phyloP scores from a whole-genome alignment of 306 rosid species.

The Citrullus amarus region DNA sequence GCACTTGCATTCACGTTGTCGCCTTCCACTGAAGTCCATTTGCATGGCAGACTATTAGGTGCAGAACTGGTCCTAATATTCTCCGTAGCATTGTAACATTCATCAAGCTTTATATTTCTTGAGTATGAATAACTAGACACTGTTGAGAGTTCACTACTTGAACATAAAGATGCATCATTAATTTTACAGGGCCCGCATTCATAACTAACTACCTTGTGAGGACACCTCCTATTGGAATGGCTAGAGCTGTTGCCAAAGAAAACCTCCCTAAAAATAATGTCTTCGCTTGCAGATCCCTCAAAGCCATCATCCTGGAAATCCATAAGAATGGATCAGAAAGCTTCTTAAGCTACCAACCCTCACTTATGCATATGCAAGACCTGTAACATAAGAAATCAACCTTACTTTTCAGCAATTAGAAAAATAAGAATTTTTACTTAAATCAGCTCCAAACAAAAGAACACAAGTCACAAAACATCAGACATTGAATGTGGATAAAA shows the following conservation, averaged over 20 bases:
- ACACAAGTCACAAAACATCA: background rate
- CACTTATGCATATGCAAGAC: conserved; percentile 9
- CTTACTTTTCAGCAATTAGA: background rate
- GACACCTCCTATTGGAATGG: conserved; percentile 34
- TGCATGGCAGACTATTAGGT: conserved; percentile 26
- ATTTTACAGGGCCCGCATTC: conserved; percentile 53
- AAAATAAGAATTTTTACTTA: background rate
- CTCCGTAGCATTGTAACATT: conserved; percentile 26
- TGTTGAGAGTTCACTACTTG: conserved; percentile 62
- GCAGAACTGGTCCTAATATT: conserved; percentile 30
- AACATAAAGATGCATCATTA: conserved; percentile 44
- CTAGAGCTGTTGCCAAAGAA: conserved; percentile 42
- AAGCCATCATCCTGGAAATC: conserved; percentile 60
- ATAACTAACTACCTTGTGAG: conserved; percentile 39
- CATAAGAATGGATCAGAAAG: conserved; percentile 16
- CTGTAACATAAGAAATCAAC: conserved; percentile 6
- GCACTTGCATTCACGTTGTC: conserved; percentile 37
- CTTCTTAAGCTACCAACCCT: conserved; percentile 22
- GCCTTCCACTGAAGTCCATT: conserved; percentile 20
- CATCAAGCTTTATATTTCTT: conserved; percentile 30
- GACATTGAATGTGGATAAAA: background rate
- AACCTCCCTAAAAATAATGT: conserved; percentile 51
- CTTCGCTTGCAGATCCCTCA: conserved; percentile 75
- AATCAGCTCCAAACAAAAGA: background rate
- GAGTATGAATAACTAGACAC: conserved; percentile 42